Percentiles rank a stretch among this genome's conserved stretches.
phyloP scores from a whole-genome alignment of 139 green algal species.

The Coelastrella sp. region DNA sequence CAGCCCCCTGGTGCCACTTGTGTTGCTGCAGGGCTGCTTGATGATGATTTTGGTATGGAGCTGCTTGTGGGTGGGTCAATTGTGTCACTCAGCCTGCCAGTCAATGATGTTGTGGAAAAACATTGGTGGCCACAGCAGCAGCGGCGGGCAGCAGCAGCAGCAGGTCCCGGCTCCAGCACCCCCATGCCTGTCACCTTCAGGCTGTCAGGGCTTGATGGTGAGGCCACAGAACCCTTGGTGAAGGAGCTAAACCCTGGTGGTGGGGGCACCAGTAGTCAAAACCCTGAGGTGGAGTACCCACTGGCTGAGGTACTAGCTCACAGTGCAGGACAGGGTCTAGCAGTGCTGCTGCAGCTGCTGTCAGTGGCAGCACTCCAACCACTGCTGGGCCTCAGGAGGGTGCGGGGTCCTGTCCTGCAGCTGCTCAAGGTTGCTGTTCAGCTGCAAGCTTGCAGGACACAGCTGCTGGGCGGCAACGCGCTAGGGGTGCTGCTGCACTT shows the following conservation, averaged over 20 bases:
- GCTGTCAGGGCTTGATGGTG: slow-evolving; percentile 73
- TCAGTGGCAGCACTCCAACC: slow-evolving; percentile 25
- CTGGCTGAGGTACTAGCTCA: slow-evolving; percentile 54
- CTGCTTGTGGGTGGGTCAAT: slow-evolving; percentile 72
- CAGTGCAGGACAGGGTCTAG: slow-evolving; percentile 27
- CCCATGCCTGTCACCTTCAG: slow-evolving; percentile 75
- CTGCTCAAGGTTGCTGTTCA: slow-evolving; percentile 33
- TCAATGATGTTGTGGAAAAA: slow-evolving; percentile 65
- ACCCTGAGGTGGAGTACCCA: slow-evolving; percentile 59
- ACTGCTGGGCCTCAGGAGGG: slow-evolving; percentile 1
- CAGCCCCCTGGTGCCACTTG: background rate
- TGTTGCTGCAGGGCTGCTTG: slow-evolving; percentile 55
- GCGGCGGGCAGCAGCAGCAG: background rate
- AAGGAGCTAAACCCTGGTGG: slow-evolving; percentile 55
- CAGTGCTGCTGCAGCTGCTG: slow-evolving; percentile 58
- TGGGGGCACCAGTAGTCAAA: slow-evolving; percentile 39
- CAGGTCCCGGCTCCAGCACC: slow-evolving; percentile 35
- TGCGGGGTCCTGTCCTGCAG: slow-evolving; percentile 33
- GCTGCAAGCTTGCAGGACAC: slow-evolving; percentile 51
- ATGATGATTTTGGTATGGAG: slow-evolving; percentile 84
- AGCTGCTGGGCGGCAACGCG: slow-evolving; percentile 57
- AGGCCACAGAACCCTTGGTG: slow-evolving; percentile 77
- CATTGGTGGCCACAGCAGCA: slow-evolving; percentile 50
- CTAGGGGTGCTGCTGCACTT: slow-evolving; percentile 48
- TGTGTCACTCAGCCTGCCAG: slow-evolving; percentile 62